Base-by-base conservation (phyloP, 148 eudicot species). In the Chenopodium suecicum region DNA sequence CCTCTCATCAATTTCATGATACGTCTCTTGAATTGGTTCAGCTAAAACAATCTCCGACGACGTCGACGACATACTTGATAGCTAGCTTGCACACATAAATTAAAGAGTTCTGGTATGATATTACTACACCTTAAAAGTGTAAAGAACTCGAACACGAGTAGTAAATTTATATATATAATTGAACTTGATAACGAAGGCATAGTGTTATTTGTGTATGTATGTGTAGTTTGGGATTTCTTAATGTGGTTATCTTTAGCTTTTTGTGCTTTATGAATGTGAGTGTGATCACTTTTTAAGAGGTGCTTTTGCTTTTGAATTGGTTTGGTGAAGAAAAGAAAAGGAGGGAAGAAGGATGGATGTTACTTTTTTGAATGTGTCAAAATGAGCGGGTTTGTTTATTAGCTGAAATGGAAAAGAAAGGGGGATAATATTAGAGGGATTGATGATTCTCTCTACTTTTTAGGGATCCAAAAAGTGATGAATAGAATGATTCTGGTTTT, bases 21-120 rank as follows among this genome's bases (percentile, higher is more conserved):
- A 80, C 17, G 82, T 84, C 16, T 85, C 88, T 16, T 77, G 62
- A 22, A 79, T 60, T 62, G 97, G 95, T 70, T 95, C 98, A 70
- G 89, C 87, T 80, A 85, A 69, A 86, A 95, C 92, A 77, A 95
- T 92, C 78, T 95, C 98, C 22, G 87, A 87, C 9, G 87, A 87
- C 9, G 44, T 41, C 44, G 44, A 41, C 44, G 44, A 41, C 44
- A 41, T 41, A 41, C 7, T 41, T 41, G 44, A 41, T 41, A 41
- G 44, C 44, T 41, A 41, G 7, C 44, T 31, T 31, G 32, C 32
- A 31, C 32, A 31, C 32, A 31, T 31, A 31, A 31, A 1, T 1
- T 31, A 31, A 31, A 1, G 32, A 31, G 2, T 31, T 31, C 32
- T 31, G 32, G 32, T 31, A 31, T 31, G 32, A 31, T 31, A 31